These are phyloP conservation scores for Parascedosporium putredinis DNA, from an alignment of 2,329 filamentous ascomycete genomes.

Conservation along the genomic window DNA sequence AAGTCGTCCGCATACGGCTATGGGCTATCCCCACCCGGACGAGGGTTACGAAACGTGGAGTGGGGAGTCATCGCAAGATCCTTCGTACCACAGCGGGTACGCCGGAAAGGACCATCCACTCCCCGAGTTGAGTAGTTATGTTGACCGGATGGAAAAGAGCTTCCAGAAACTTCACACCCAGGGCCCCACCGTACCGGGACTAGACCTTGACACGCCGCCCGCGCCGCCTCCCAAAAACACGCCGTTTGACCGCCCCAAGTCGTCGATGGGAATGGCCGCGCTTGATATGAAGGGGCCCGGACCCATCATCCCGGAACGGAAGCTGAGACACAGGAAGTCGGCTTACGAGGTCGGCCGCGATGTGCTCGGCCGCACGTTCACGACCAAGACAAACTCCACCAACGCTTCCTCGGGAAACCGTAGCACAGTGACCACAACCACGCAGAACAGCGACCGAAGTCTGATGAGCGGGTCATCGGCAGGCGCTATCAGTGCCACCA, in stretches of 20 bases:
- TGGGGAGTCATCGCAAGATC: conserved; percentile 40
- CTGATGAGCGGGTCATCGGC: conserved; percentile 92
- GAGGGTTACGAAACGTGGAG: conserved; percentile 51
- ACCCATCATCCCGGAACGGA: conserved; percentile 22
- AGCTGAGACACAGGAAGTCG: conserved; percentile 57
- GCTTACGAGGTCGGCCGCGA: conserved; percentile 66
- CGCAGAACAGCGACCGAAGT: conserved; percentile 69
- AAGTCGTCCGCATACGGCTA: conserved; percentile 59
- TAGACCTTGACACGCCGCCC: conserved; percentile 42
- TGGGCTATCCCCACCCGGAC: conserved; percentile 55
- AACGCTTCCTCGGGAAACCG: conserved; percentile 64
- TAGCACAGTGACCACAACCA: conserved; percentile 64
- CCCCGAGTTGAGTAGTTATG: conserved; percentile 73
- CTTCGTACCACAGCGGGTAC: conserved; percentile 28
- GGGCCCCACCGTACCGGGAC: conserved; percentile 31
- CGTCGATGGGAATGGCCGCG: conserved; percentile 38
- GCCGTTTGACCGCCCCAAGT: conserved; percentile 45
- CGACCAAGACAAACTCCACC: conserved; percentile 77
- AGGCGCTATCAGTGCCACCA: conserved; percentile 84
- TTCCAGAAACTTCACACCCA: conserved; percentile 61
- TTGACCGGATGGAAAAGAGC: conserved; percentile 82
- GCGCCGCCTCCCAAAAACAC: conserved; percentile 52
- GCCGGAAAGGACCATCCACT: conserved; percentile 37
- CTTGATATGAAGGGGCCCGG: conserved; percentile 15
- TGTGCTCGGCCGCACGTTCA: conserved; percentile 67